Percentiles rank a stretch among this genome's conserved stretches.
Conservation (phyloP, 306 rosid genomes). For the Coriaria nepalensis region DNA sequence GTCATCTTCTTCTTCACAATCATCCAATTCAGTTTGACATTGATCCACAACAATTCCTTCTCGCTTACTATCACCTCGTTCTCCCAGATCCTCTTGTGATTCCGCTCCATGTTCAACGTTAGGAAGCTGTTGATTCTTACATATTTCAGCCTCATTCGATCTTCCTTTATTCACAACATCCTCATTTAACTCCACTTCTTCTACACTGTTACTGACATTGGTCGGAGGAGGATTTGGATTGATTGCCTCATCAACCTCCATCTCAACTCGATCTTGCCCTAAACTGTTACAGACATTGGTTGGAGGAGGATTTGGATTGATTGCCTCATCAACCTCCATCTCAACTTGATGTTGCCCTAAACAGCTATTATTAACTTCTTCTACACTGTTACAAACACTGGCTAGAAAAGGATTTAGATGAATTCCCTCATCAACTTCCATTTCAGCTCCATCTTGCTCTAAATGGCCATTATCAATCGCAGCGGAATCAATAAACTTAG, state of each 20-base stretch:
- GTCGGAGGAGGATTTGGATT: slow-evolving; percentile 4
- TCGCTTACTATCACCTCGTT: background rate
- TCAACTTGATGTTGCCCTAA: too few species aligned
- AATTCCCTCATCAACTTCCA: slow-evolving; percentile 7
- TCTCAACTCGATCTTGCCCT: slow-evolving; percentile 5
- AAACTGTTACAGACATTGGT: too few species aligned
- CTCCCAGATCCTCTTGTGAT: slow-evolving; percentile 10
- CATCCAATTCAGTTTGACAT: slow-evolving; percentile 3
- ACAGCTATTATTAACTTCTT: too few species aligned
- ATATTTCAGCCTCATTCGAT: slow-evolving; percentile 2
- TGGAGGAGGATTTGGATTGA: too few species aligned
- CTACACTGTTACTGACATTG: slow-evolving; percentile 6
- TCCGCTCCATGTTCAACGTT: slow-evolving; percentile 7
- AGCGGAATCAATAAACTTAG: slow-evolving; percentile 21
- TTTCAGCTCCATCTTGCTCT: slow-evolving; percentile 5
- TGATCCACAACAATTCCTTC: slow-evolving; percentile 12
- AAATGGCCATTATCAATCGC: slow-evolving; percentile 5
- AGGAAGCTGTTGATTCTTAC: slow-evolving; percentile 6
- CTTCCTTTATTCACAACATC: slow-evolving; percentile 7
- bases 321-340: too few species aligned
- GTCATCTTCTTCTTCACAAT: slow-evolving; percentile 7
- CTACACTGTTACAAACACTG: too few species aligned
- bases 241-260: slow-evolving; percentile 15
- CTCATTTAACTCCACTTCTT: slow-evolving; percentile 10
- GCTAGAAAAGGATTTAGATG: too few species aligned